These are phyloP conservation scores for Arthrobotrys megalospora DNA, from an alignment of 2,329 filamentous ascomycete species.

Conservation along the genomic window DNA sequence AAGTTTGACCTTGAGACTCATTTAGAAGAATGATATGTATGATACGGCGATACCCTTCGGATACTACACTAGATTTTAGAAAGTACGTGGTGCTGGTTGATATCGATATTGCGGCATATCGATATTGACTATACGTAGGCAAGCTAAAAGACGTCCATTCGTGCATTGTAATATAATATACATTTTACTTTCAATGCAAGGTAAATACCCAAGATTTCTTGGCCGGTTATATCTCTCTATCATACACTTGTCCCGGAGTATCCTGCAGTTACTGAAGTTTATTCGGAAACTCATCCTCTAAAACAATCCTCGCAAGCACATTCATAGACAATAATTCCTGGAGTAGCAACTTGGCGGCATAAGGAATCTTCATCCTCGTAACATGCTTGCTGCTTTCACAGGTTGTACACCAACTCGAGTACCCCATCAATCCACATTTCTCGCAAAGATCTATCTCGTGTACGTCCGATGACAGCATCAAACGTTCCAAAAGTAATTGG, in stretches of 20 bases:
- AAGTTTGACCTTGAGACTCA: constrained; percentile 86
- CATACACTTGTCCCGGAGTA: constrained; percentile 11
- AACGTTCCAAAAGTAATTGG: constrained; percentile 88
- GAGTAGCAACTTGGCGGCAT: constrained; percentile 94
- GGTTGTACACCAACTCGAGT: constrained; percentile 92
- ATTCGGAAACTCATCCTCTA: constrained; percentile 85
- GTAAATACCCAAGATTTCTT: background rate
- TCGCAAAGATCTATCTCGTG: constrained; percentile 95
- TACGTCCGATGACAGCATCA: constrained; percentile 95
- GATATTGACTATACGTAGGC: too few species aligned
- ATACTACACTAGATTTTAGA: background rate
- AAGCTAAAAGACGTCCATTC: background rate
- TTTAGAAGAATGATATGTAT: constrained; percentile 73
- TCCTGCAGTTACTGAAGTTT: constrained; percentile 19
- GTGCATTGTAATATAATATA: background rate
- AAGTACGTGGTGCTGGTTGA: too few species aligned
- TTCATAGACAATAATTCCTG: constrained; percentile 99
- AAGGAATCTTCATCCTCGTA: constrained; percentile 94
- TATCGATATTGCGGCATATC: too few species aligned
- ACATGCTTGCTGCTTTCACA: constrained; percentile 89
- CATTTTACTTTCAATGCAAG: background rate
- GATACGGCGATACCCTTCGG: constrained; percentile 16
- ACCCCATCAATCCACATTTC: constrained; percentile 93
- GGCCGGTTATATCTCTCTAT: constrained; percentile 1
- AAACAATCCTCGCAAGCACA: constrained; percentile 89